A percentile compares a stretch with the other conserved stretches of the same genome.
Evolutionary conservation across 768 basidiomycete species (phyloP).

Genomic region (Leccinum imitatum): DNA sequence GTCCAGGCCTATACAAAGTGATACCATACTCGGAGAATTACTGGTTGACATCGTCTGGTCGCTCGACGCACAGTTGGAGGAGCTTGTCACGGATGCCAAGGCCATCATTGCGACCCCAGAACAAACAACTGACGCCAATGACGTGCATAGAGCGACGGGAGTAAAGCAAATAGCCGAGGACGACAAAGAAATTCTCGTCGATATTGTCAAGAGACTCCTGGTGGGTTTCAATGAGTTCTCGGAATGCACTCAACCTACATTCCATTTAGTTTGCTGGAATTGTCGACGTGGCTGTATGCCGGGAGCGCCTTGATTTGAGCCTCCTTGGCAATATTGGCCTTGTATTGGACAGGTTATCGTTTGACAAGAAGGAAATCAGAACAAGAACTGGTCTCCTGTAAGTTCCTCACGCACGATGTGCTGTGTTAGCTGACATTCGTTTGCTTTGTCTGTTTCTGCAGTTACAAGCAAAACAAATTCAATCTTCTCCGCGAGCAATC

Average conservation of each 20-base stretch:
- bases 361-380: slow-evolving; percentile 80
- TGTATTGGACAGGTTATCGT: slow-evolving; percentile 60
- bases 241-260: background rate
- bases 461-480: slow-evolving; percentile 98
- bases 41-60: slow-evolving; percentile 84
- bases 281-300: slow-evolving; percentile 58
- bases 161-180: slow-evolving; percentile 54
- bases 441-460: slow-evolving; percentile 31
- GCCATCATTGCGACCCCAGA: slow-evolving; percentile 36
- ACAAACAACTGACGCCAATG: slow-evolving; percentile 22
- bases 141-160: slow-evolving; percentile 36
- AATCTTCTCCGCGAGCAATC: slow-evolving; percentile 96
- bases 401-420: slow-evolving; percentile 30
- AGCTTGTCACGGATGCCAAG: slow-evolving; percentile 58
- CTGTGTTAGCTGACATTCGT: slow-evolving; percentile 2
- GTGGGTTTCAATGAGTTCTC: slow-evolving; percentile 34
- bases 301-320: slow-evolving; percentile 71
- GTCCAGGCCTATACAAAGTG: slow-evolving; percentile 39
- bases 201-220: slow-evolving; percentile 59
- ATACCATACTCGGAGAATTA: slow-evolving; percentile 57
- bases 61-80: slow-evolving; percentile 74
- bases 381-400: slow-evolving; percentile 81
- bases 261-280: slow-evolving; percentile 53
- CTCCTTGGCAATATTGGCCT: slow-evolving; percentile 65
- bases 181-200: slow-evolving; percentile 61